Percentiles rank a stretch among this genome's conserved stretches.
Conservation (phyloP, 2,329 filamentous ascomycete species). For the Triangularia setosa region DNA sequence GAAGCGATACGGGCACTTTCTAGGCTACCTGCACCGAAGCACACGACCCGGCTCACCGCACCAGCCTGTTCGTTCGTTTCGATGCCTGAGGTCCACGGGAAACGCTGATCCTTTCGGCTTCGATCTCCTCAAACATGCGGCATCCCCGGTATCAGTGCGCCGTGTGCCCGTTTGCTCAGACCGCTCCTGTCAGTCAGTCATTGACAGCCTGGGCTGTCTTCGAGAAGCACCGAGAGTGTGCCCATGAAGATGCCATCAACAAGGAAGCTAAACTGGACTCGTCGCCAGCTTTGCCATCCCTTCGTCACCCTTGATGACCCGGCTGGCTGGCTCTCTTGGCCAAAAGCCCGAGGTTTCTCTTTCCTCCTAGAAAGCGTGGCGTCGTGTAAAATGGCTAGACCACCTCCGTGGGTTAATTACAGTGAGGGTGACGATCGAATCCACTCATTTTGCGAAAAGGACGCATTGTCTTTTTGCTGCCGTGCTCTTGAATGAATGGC, state of each 20-base stretch:
- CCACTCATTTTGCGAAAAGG: background rate
- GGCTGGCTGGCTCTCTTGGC: constrained; percentile 7
- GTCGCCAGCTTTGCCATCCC: background rate
- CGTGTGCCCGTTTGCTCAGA: background rate
- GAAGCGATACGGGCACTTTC: background rate
- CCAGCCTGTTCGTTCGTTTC: background rate
- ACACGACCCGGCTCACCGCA: background rate
- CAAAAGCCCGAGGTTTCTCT: constrained; percentile 11
- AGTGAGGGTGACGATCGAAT: background rate
- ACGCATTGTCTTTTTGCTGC: background rate
- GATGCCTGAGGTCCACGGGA: background rate
- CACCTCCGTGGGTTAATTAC: constrained; percentile 4
- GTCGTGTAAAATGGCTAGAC: constrained; percentile 14
- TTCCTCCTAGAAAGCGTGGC: constrained; percentile 8
- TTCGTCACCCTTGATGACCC: constrained; percentile 5
- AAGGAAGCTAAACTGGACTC: too few species aligned
- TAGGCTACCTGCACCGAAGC: background rate
- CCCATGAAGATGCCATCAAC: background rate
- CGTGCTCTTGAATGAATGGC: background rate
- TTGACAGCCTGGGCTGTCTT: background rate
- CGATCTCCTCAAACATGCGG: background rate
- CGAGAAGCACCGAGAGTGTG: background rate
- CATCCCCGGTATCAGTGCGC: background rate
- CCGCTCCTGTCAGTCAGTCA: constrained; percentile 1
- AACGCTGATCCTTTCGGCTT: background rate